Evolutionary conservation across 2,329 filamentous ascomycete species (phyloP).

Genomic region (Sclerotinia sclerotiorum): DNA sequence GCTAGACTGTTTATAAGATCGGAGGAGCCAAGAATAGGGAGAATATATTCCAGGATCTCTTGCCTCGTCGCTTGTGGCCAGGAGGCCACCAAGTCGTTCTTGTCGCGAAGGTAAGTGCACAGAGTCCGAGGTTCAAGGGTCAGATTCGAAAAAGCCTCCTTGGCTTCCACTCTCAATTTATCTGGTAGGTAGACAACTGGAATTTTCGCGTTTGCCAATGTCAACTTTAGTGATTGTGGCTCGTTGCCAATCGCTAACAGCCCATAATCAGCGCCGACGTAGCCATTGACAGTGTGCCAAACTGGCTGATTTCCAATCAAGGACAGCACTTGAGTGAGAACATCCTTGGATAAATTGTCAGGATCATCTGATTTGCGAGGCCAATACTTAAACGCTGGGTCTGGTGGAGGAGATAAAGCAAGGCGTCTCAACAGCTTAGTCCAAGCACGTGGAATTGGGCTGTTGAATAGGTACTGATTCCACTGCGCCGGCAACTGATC

Average conservation of each 20-base stretch:
- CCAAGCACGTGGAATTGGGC: constrained; percentile 37
- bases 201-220: constrained; percentile 31
- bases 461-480: constrained; percentile 39
- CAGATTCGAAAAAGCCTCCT: constrained; percentile 25
- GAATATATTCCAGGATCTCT: constrained; percentile 30
- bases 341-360: constrained; percentile 24
- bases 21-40: constrained; percentile 21
- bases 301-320: constrained; percentile 28
- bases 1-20: constrained; percentile 26
- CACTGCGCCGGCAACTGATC: constrained; percentile 35
- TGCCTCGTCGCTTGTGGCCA: constrained; percentile 26
- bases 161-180: constrained; percentile 18
- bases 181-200: constrained; percentile 34
- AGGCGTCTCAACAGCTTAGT: constrained; percentile 29
- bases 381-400: constrained; percentile 30
- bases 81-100: constrained; percentile 3
- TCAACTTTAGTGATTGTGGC: constrained; percentile 24
- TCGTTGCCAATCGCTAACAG: constrained; percentile 27
- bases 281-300: constrained; percentile 31
- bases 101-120: constrained; percentile 24
- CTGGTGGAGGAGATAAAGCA: constrained; percentile 19
- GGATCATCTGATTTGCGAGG: constrained; percentile 25
- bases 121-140: constrained; percentile 26
- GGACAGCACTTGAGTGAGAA: constrained; percentile 26
- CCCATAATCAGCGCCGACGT: constrained; percentile 24